Evolutionary conservation across 306 rosid genomes (phyloP), one percentile per base, ranked within the genome.

Genomic region (Cicer cuneatum): DNA sequence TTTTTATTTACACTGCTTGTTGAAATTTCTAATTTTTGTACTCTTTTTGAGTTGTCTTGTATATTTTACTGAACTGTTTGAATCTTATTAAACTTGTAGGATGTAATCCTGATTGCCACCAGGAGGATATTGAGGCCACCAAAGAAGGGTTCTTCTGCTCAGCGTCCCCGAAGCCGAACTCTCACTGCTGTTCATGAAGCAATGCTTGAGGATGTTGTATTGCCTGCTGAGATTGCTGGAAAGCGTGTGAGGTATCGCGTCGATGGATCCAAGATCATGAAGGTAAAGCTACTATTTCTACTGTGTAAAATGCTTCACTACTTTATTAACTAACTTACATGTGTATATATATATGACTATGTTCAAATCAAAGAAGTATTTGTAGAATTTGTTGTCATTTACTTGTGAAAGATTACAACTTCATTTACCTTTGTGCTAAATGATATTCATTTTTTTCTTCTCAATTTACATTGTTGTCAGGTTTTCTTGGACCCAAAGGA

Each of bases 221-320:
- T 87, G 68, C 98, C 98, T 61, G 97, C 98, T 14, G 97, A 93
- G 77, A 93, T 90, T 86, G 91, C 85, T 56, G 98, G 98, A n/a
- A 93, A 93, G 86, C 93, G 98, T 0, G 69, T 59, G 68, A 81
- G 97, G 79, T 93, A 87, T 41, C 15, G 86, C 13, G 15, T 90
- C 12, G 98, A 93, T 78, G 97, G 97, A 62, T 86, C 98, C 62
- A 90, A 90, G 86, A 87, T 89, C 81, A 71, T 93, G 90, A 93
- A 93, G 97, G 98, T 90, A 73, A 9, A 69, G 41, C 71, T 4
- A 40, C 29, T 48, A 0, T 6, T 8, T 7, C 35, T 29, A 29
- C 35, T 29, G 35, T 29, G 4, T 29, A 29, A 29, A 29, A 29
- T 0, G 5, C 5, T 29, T 29, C 35, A 29, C 5, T 0, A 29